Conservation (phyloP, 495 filamentous ascomycete species). For the Talaromyces liani region DNA sequence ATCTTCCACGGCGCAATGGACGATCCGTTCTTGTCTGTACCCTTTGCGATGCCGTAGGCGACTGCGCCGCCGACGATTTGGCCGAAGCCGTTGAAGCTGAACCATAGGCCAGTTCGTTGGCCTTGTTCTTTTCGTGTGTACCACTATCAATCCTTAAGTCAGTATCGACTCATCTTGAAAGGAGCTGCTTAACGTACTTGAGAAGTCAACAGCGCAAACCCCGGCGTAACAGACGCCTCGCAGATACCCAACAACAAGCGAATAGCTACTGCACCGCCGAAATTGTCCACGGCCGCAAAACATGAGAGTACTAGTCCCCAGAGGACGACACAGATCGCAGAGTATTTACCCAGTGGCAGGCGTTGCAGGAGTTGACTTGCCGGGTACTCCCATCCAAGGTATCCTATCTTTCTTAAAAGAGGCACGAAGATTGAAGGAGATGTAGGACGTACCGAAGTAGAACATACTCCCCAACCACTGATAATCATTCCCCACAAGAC, state of each 20-base stretch:
- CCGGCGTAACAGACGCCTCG: slow-evolving; percentile 56
- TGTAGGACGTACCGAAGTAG: slow-evolving; percentile 47
- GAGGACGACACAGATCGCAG: slow-evolving; percentile 46
- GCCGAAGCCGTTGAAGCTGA: slow-evolving; percentile 54
- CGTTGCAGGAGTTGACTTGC: slow-evolving; percentile 53
- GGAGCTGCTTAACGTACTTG: no score
- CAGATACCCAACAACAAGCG: slow-evolving; percentile 55
- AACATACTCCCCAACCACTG: slow-evolving; percentile 53
- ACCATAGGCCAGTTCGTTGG: slow-evolving; percentile 52
- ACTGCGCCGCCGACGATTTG: slow-evolving; percentile 56
- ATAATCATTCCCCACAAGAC: slow-evolving; percentile 35
- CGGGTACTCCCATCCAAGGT: slow-evolving; percentile 58
- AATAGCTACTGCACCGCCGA: slow-evolving; percentile 44
- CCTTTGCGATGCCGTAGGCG: slow-evolving; percentile 58
- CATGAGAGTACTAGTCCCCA: slow-evolving; percentile 51
- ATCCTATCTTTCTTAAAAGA: slow-evolving; percentile 26
- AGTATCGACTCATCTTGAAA: background rate
- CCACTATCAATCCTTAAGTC: slow-evolving; percentile 34
- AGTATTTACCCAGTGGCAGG: slow-evolving; percentile 53
- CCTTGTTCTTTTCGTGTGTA: slow-evolving; percentile 56
- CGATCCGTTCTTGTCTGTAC: slow-evolving; percentile 43
- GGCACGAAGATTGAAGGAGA: background rate
- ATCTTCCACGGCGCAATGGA: slow-evolving; percentile 59
- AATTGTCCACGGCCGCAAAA: slow-evolving; percentile 44
- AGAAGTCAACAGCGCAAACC: slow-evolving; percentile 56